A percentile compares a stretch with the other conserved stretches of the same genome.
Evolutionary conservation across 495 filamentous ascomycete species (phyloP).

Genomic region (Xanthoparmelia taractica): DNA sequence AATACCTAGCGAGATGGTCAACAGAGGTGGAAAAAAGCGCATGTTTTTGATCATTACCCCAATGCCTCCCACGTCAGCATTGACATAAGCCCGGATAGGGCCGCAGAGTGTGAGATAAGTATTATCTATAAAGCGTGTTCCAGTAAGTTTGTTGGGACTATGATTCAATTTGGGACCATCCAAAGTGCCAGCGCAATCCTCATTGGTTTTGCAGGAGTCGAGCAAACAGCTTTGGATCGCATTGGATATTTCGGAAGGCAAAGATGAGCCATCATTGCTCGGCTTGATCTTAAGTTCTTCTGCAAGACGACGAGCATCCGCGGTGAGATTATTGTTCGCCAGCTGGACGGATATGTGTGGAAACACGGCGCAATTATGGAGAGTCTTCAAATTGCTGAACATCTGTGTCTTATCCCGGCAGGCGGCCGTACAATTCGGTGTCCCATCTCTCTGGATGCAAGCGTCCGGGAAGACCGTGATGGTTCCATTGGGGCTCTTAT

Average conservation of each 20-base stretch:
- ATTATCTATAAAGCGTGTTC: neutral
- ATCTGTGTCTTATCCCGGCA: neutral
- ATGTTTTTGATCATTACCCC: neutral
- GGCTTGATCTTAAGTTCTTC: neutral
- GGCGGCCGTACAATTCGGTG: neutral
- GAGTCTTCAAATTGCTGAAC: neutral
- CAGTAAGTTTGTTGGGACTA: neutral
- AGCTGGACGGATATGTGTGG: neutral
- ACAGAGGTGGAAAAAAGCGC: neutral
- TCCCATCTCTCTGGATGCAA: neutral
- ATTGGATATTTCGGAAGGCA: neutral
- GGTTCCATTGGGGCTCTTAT: neutral
- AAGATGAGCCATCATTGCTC: neutral
- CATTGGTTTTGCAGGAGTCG: neutral
- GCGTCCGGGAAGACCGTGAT: neutral
- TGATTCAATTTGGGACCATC: neutral
- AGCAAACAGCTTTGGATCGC: neutral
- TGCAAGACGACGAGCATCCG: neutral
- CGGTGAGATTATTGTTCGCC: neutral
- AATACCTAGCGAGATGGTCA: slow-evolving; percentile 10
- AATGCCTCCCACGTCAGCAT: neutral
- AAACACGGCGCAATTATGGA: neutral
- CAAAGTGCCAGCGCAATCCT: too few relatives aligned
- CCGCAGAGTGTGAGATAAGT: neutral
- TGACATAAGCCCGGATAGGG: neutral